Percentiles rank a stretch among this genome's conserved stretches.
Conservation (phyloP, 768 basidiomycete species). For the Punctularia strigosozonata region DNA sequence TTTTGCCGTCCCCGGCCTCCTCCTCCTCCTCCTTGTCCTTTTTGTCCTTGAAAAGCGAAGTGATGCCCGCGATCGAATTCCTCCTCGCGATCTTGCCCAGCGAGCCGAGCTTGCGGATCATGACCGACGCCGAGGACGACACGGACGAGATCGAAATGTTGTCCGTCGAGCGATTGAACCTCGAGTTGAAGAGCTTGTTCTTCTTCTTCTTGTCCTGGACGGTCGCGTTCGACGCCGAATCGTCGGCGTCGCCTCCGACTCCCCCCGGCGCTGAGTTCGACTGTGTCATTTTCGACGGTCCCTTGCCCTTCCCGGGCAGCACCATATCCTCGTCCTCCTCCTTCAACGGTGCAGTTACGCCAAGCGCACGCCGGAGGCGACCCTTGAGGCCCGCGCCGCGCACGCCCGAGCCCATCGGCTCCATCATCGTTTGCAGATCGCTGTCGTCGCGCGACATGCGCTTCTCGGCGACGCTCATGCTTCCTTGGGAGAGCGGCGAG, state of each 20-base stretch:
- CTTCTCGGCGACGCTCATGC: conserved; percentile 50
- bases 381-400: conserved; percentile 68
- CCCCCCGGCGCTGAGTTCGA: conserved; percentile 16
- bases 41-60: conserved; percentile 89
- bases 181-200: conserved; percentile 78
- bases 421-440: conserved; percentile 46
- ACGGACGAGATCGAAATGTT: conserved; percentile 94
- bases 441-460: conserved; percentile 73
- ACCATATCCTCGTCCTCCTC: conserved; percentile 42
- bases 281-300: conserved; percentile 11
- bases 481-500: conserved; percentile 62
- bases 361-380: conserved; percentile 61
- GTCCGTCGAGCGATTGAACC: conserved; percentile 80
- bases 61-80: conserved; percentile 85
- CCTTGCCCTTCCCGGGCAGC: conserved; percentile 14
- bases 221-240: conserved; percentile 18
- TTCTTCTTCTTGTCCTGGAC: conserved; percentile 51
- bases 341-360: conserved; percentile 49
- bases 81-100: conserved; percentile 83
- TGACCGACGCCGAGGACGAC: conserved; percentile 88
- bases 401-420: conserved; percentile 14
- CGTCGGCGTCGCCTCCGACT: conserved; percentile 17
- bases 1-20: conserved; percentile 31
- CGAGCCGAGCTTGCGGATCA: conserved; percentile 90
- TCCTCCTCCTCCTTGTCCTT: conserved; percentile 37